Evolutionary conservation across 768 basidiomycete species (phyloP).

Genomic region (Tylopilus balloui): DNA sequence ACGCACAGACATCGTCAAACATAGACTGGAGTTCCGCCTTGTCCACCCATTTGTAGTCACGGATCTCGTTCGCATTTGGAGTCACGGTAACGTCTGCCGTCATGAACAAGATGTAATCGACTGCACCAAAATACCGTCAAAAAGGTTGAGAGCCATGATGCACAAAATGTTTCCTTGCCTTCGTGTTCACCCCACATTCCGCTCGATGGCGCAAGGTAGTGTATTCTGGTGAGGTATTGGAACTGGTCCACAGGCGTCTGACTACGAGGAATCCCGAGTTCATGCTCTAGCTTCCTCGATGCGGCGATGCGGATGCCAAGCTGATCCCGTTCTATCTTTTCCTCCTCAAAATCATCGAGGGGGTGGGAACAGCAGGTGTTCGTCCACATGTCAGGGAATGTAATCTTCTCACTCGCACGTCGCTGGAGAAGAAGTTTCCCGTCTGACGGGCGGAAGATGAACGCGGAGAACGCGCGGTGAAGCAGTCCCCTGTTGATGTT

Average conservation of each 20-base stretch:
- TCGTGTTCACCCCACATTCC: conserved; percentile 99
- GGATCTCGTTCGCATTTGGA: conserved; percentile 88
- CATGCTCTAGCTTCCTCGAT: conserved; percentile 91
- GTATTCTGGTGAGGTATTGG: conserved; percentile 93
- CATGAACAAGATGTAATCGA: conserved; percentile 96
- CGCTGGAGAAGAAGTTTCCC: conserved; percentile 93
- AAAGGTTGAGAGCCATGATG: neutral
- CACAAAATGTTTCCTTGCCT: conserved; percentile 47
- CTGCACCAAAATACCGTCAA: conserved; percentile 40
- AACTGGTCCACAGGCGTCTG: conserved; percentile 83
- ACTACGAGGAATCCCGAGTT: conserved; percentile 80
- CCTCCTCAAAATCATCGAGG: conserved; percentile 83
- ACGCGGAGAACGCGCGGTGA: conserved; percentile 97
- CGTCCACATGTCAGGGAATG: conserved; percentile 99
- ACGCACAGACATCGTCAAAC: conserved; percentile 76
- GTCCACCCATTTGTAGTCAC: conserved; percentile 85
- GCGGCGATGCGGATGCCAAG: conserved; percentile 87
- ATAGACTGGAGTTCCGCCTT: conserved; percentile 86
- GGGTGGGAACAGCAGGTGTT: conserved; percentile 99
- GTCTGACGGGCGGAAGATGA: conserved; percentile 91
- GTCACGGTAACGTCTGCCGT: conserved; percentile 81
- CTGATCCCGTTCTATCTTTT: conserved; percentile 73
- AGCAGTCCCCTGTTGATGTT: conserved; percentile 92
- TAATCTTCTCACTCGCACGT: conserved; percentile 97
- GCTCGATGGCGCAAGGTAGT: conserved; percentile 92